Percentiles rank a stretch among this genome's conserved stretches.
phyloP scores from a whole-genome alignment of 352 stramenopile species.

The Phytopythium helicoides region DNA sequence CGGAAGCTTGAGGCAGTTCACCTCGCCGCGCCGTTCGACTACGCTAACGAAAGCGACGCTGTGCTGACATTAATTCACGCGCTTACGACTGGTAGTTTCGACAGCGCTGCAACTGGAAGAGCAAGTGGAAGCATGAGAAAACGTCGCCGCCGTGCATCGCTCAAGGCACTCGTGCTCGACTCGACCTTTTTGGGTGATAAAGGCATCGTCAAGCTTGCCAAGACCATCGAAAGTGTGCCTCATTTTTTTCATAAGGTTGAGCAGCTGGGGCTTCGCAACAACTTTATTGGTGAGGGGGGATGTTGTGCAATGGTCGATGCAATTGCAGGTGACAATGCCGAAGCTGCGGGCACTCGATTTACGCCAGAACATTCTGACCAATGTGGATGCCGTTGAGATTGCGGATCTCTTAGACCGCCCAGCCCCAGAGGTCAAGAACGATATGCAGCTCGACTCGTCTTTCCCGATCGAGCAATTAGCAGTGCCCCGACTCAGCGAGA shows the following conservation, averaged over 20 bases:
- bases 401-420: conserved; percentile 33
- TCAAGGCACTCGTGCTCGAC: conserved; percentile 52
- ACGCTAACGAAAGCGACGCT: conserved; percentile 50
- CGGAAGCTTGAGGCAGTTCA: conserved; percentile 35
- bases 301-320: conserved; percentile 27
- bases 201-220: conserved; percentile 31
- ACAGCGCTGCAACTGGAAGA: background rate
- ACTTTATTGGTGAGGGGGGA: conserved; percentile 64
- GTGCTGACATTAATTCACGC: conserved; percentile 33
- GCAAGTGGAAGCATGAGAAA: background rate
- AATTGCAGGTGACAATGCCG: conserved; percentile 16
- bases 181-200: conserved; percentile 57
- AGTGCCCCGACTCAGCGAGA: conserved; percentile 18
- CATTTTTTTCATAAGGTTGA: conserved; percentile 30
- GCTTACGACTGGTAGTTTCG: conserved; percentile 13
- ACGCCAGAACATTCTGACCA: conserved; percentile 56
- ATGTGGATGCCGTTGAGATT: conserved; percentile 44
- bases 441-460: conserved; percentile 1
- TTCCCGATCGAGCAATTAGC: conserved; percentile 3
- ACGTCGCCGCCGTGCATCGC: background rate
- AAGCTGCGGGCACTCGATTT: conserved; percentile 37
- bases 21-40: conserved; percentile 57
- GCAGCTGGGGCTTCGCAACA: conserved; percentile 45
- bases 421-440: conserved; percentile 1
- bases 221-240: conserved; percentile 20